Base-by-base conservation (phyloP, 1,284 basidiomycete species). In the Rhodotorula sp. region DNA sequence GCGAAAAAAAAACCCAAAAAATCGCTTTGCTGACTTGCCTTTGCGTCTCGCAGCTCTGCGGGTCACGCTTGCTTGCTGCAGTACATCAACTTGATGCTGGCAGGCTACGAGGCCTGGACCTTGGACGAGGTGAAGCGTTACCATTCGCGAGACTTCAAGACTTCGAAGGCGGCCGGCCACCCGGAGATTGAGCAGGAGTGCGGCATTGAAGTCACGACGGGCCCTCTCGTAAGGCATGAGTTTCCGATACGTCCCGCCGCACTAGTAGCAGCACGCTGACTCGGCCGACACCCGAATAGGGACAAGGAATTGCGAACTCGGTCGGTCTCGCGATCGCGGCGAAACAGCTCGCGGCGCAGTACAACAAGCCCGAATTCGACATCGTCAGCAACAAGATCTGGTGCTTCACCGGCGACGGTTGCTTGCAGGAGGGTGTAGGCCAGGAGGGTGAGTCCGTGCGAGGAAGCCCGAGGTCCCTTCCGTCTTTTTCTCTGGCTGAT, bases 161-260 rank as follows among this genome's bases (percentile, higher is more conserved):
- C 93, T 61, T 93, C 92, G 31, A 60, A 60, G 43, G 58, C 58
- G 12, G 58, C 58, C 23, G 94, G 94, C 79, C 74, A 76, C 70
- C 74, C 74, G 49, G 94, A 97, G 82, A 84, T 87, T 67, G 86
- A 88, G 70, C 90, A 93, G 81, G 94, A 92, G 28, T 91, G 93
- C 77, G 94, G 94, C 78, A 87, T 97, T 74, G 94, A 97, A 83
- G 93, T 97, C 75, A 97, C 94, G 77, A 97, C 95, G 67, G 95
- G 94, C 73, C 94, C 95, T 72, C 89, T 97, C 48, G 94, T 60
- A 16, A 43, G 58, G 28, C 15, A 34, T 19, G 14, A 10, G 19
- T 10, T 15, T 15, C 34, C 43, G 10, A 5, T 58, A 34, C 23
- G 10, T 21, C 26, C 54, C 54, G 2, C 34, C 34, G 19, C 19